phyloP scores from a whole-genome alignment of 257 asterid species.

The Ballota nigra region DNA sequence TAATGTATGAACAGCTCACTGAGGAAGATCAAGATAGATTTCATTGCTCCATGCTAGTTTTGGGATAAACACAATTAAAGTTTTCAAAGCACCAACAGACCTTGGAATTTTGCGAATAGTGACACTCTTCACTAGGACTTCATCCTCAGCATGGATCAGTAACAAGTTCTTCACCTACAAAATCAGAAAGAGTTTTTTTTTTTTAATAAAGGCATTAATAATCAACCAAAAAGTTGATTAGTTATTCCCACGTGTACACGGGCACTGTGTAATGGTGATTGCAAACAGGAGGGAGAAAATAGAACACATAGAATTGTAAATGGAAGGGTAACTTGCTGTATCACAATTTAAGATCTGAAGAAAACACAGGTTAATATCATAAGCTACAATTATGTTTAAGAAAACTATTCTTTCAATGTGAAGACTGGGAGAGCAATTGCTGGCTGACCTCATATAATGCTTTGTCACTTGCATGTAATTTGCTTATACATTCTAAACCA shows the following conservation, averaged over 20 bases:
- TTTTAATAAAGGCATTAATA: not conserved
- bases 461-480: not conserved
- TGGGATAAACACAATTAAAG: not conserved
- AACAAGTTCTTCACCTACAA: constrained; percentile 83
- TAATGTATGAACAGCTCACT: not conserved
- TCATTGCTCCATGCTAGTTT: not conserved
- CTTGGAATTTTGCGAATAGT: constrained; percentile 91
- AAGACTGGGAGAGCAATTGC: not conserved
- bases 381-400: too few species aligned
- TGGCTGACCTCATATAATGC: not conserved
- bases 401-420: not conserved
- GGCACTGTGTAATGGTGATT: not conserved
- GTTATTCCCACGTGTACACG: not conserved
- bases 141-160: constrained; percentile 83
- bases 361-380: not conserved
- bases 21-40: not conserved
- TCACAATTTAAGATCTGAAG: not conserved
- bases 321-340: not conserved
- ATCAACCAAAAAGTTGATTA: not conserved
- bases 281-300: not conserved
- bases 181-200: not conserved
- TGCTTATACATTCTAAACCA: not conserved
- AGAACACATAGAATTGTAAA: too few species aligned
- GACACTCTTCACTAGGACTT: constrained; percentile 79
- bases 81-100: constrained; percentile 37